Base-by-base conservation (phyloP, 768 basidiomycete species). In the Ramaria sp. region DNA sequence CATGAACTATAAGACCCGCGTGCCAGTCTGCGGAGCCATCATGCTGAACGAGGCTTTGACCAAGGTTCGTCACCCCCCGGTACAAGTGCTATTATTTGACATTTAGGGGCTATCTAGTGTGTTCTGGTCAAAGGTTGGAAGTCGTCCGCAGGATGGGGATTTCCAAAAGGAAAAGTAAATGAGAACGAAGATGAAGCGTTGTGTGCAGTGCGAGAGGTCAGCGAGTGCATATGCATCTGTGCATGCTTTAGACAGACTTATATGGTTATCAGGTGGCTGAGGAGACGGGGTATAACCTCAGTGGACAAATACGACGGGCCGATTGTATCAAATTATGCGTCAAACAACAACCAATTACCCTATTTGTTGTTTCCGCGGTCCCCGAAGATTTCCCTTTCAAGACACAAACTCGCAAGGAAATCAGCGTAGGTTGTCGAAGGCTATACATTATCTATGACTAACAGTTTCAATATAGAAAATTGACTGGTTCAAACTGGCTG, bases 131-230 rank as follows among this genome's bases (percentile, higher is more conserved):
- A 96, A 71, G 96, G 96, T 7, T 98, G 91, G 91, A 97, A 96
- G 70, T 83, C 91, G 37, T 89, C 86, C 19, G 89, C 96, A 1
- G 91, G 92, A 7, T 99, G 96, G 96, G 88, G 91, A n/a, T 99
- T 98, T 70, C 96, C 96, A 7, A 90, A 95, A 68, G 96, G 96
- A n/a, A 99, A 99, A 73, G 98, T 98, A 69, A 99, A 99, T 64
- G 86, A 94, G 68, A 81, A 88, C 59, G 96, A 99, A 68, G 82
- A 86, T 7, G 80, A 84, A 56, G 78, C 79, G 50, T 78, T 77
- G 54, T 99, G 96, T 70, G 96, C 95, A 2, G 78, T 89, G 54
- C 83, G 96, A 69, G 96, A 99, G 75, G 95, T 94, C 60, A 54
- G 81, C 58, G 53, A 49, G 22, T 37, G 34, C 34, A 37, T 27